Percentiles rank a stretch among this genome's conserved stretches.
phyloP scores from a whole-genome alignment of 1,284 basidiomycete genomes.

The Porogramme epimiltina region DNA sequence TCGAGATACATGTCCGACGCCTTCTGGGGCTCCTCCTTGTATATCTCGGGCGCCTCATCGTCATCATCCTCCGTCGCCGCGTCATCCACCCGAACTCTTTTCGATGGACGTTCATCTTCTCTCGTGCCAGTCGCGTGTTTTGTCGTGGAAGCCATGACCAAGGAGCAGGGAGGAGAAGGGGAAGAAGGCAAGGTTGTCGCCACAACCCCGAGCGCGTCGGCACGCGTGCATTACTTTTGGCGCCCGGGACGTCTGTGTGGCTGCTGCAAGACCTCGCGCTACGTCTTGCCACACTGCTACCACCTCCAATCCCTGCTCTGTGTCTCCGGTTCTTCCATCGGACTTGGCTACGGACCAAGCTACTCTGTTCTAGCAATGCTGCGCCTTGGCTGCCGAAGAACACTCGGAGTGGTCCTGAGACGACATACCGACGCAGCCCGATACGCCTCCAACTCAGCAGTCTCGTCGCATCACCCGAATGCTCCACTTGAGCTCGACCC shows the following conservation, averaged over 20 bases:
- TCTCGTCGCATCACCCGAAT: conserved; percentile 35
- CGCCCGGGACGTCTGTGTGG: background rate
- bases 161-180: background rate
- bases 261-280: background rate
- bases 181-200: background rate
- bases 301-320: background rate
- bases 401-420: conserved; percentile 18
- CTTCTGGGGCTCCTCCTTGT: conserved; percentile 47
- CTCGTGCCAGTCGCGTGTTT: conserved; percentile 10
- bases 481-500: conserved; percentile 63
- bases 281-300: background rate
- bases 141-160: conserved; percentile 9
- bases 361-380: conserved; percentile 21
- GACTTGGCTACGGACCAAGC: background rate
- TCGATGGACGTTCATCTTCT: conserved; percentile 24
- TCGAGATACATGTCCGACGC: conserved; percentile 94
- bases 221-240: background rate
- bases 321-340: background rate
- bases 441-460: conserved; percentile 25
- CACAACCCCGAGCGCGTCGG: background rate
- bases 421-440: conserved; percentile 18
- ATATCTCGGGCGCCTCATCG: conserved; percentile 36
- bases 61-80: conserved; percentile 57
- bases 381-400: conserved; percentile 21
- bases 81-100: conserved; percentile 26